Evolutionary conservation across 306 rosid genomes (phyloP).

Genomic region (Carpinus fangiana): DNA sequence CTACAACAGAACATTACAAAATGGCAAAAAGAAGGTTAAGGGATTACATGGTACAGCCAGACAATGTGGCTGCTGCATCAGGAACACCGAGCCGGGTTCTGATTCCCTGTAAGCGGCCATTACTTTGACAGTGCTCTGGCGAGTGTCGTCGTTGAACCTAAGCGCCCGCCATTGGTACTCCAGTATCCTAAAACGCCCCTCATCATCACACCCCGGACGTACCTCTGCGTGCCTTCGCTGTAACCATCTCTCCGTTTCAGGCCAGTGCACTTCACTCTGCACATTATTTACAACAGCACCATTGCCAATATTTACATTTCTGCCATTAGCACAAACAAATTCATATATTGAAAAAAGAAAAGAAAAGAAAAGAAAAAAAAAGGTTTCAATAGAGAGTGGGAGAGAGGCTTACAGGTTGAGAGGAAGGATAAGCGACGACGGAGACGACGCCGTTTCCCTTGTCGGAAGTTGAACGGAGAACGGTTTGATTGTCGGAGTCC

Average conservation of each 20-base stretch:
- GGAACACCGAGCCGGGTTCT: slow-evolving; percentile 50
- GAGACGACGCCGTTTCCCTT: slow-evolving; percentile 85
- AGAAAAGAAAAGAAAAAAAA: too few species aligned
- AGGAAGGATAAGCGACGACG: slow-evolving; percentile 71
- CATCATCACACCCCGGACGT: slow-evolving; percentile 32
- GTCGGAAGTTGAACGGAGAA: slow-evolving; percentile 70
- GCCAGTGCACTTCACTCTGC: slow-evolving; percentile 62
- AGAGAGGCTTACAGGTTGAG: slow-evolving; percentile 61
- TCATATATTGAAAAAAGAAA: too few species aligned
- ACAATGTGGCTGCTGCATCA: slow-evolving; percentile 90
- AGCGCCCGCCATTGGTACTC: slow-evolving; percentile 95
- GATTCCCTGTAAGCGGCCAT: slow-evolving; percentile 55
- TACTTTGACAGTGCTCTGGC: slow-evolving; percentile 83
- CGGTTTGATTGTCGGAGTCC: slow-evolving; percentile 45
- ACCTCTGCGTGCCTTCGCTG: slow-evolving; percentile 57
- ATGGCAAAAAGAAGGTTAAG: not conserved
- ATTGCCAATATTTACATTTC: not conserved
- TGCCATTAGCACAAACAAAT: not conserved
- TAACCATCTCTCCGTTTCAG: slow-evolving; percentile 67
- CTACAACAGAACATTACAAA: not conserved
- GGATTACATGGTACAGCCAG: slow-evolving; percentile 88
- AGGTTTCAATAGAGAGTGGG: not conserved
- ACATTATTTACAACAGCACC: slow-evolving; percentile 7
- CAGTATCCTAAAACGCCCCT: slow-evolving; percentile 55
- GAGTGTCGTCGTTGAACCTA: slow-evolving; percentile 76